Evolutionary conservation across 2,329 filamentous ascomycete species (phyloP).

Genomic region (Penicillium sclerotigenum): DNA sequence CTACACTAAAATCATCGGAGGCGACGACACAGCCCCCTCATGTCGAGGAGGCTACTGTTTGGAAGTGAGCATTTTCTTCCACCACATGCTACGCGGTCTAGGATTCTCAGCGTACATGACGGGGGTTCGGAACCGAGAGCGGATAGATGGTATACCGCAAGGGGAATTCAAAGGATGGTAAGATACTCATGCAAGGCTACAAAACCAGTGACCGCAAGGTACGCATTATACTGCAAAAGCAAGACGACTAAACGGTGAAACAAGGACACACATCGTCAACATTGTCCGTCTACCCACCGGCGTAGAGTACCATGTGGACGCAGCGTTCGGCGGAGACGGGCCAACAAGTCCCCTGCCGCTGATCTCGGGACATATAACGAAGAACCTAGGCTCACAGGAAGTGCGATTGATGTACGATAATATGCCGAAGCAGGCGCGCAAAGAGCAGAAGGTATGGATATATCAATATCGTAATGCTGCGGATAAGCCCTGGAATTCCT

Average conservation of each 20-base stretch:
- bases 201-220: background rate
- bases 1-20: conserved; percentile 50
- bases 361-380: conserved; percentile 37
- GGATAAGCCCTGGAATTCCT: conserved; percentile 40
- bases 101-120: conserved; percentile 53
- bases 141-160: conserved; percentile 26
- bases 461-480: conserved; percentile 42
- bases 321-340: conserved; percentile 61
- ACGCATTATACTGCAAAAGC: background rate
- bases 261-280: conserved; percentile 55
- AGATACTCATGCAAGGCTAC: background rate
- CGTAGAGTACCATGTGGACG: conserved; percentile 53
- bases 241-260: background rate
- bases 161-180: conserved; percentile 30
- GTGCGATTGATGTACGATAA: conserved; percentile 51
- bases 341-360: conserved; percentile 56
- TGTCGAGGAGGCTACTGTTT: conserved; percentile 60
- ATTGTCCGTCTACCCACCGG: conserved; percentile 52
- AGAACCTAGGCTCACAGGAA: conserved; percentile 55
- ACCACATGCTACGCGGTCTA: conserved; percentile 51
- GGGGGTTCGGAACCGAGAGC: conserved; percentile 46
- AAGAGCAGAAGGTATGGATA: conserved; percentile 53
- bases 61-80: conserved; percentile 56
- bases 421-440: conserved; percentile 45
- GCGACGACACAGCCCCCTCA: conserved; percentile 17